Base-by-base conservation (phyloP, 164 flowering plant genomes). In the Vitis vinifera region DNA sequence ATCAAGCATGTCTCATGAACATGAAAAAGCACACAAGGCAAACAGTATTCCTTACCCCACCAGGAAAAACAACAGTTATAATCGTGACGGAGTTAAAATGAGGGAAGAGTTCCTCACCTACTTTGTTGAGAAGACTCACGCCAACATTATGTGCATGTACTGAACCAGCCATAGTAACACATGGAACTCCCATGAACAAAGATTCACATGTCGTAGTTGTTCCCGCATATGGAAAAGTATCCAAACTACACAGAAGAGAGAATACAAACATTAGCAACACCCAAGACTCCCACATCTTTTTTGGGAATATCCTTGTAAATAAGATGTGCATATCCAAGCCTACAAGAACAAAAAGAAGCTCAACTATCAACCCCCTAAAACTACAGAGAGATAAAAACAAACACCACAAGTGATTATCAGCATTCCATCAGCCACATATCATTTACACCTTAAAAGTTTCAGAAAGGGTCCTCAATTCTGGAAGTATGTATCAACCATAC, bases 81-180 rank as follows among this genome's bases (percentile, higher is more conserved):
- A 2, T 15, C 47, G 37, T 2, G 44, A 55, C 17, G 11, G 0
- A 62, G 63, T 9, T 3, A 48, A 66, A 63, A 51, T 13, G 12
- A 15, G 59, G 55, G 19, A 47, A 51, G 10, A 31, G 66, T 5
- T 65, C 19, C 98, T 85, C 66, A 95, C 99, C 99, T 77, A 95
- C 89, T 67, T 79, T 87, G 51, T 74, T 81, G 70, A 95, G 94
- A 74, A 95, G 93, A 78, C 97, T 89, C 59, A 90, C 99, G 12
- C 98, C 98, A 74, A 95, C 99, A 81, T 95, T 95, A 74, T 93
- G 98, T 63, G 99, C 99, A 82, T 95, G 98, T 11, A 95, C 92
- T 12, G 89, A 81, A 67, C 98, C 98, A 62, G 90, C 93, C 99
- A 95, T 93, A 30, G 97, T 91, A 68, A 95, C 80, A 80, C 99